Base-by-base conservation (phyloP, 495 filamentous ascomycete genomes). In the Hypoxylon trugodes region DNA sequence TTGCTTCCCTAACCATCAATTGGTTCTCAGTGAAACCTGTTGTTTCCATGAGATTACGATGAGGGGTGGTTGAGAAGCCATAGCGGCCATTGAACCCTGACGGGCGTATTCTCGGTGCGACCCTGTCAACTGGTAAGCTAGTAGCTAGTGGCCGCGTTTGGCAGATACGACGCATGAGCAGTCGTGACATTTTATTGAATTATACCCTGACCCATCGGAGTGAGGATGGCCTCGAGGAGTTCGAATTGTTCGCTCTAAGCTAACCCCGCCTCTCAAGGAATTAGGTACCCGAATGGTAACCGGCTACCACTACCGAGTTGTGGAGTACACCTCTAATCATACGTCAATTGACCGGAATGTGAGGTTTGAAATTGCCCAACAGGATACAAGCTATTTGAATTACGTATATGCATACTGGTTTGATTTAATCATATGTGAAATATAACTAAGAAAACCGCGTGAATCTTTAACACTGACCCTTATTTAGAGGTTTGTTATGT, bases 11-110 rank as follows among this genome's bases (percentile, higher is more conserved):
- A 12, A 92, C 88, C 37, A 81, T 85, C 40, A 93, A 68, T 65
- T 92, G 88, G 30, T 86, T 86, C 47, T 89, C 84, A 2, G 84
- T 87, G 74, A 93, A 92, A 24, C 87, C 87, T 3, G 84, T 84
- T 36, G 81, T 83, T 53, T 90, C 87, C 90, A 93, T 92, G 30
- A 91, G 74, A 0, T 65, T 59, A 6, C 65, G 68, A 18, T 22
- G 59, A 21, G 70, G 24, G 3, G 70, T 70, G 1, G 60, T 61
- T 15, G 70, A 72, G 48, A 74, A 74, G 5, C 10, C 21, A 57
- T 30, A 32, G 19, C 8, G 32, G 28, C 1, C 7, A n/a, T 32
- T 33, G 3, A 37, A 16, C 13, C 7, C 18, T 7, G 30, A 16
- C 6, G 12, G 9, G 3, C 21, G n/a, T 19, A 38, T 7, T 28